Conservation (phyloP, 1,284 basidiomycete species). For the Trametes hirsuta region DNA sequence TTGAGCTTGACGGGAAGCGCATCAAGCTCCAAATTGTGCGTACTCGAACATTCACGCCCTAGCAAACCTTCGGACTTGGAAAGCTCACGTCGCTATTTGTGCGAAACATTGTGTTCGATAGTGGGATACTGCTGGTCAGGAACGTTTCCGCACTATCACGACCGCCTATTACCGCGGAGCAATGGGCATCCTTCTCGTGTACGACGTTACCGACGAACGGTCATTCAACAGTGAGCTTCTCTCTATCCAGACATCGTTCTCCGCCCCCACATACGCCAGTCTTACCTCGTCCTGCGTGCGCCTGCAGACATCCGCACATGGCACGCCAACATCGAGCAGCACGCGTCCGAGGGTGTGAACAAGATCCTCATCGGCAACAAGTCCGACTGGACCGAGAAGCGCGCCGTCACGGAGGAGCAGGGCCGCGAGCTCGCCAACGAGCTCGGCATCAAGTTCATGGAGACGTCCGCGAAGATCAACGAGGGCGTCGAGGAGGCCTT, state of each 20-base stretch:
- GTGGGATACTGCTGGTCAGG: slow-evolving; percentile 99
- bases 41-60: slow-evolving; percentile 17
- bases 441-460: slow-evolving; percentile 94
- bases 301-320: slow-evolving; percentile 95
- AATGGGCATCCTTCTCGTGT: slow-evolving; percentile 98
- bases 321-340: slow-evolving; percentile 98
- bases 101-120: slow-evolving; percentile 36
- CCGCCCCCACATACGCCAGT: not conserved
- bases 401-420: slow-evolving; percentile 87
- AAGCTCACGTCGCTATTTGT: not conserved
- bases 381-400: slow-evolving; percentile 98
- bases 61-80: not conserved
- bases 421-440: slow-evolving; percentile 84
- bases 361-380: slow-evolving; percentile 99
- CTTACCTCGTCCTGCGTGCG: not conserved
- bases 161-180: slow-evolving; percentile 99
- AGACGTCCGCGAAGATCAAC: slow-evolving; percentile 97
- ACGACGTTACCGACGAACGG: slow-evolving; percentile 98
- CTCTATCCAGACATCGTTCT: not conserved
- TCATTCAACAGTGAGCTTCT: slow-evolving; percentile 90
- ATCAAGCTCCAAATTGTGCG: slow-evolving; percentile 96
- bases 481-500: slow-evolving; percentile 99
- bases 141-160: slow-evolving; percentile 99
- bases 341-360: slow-evolving; percentile 98
- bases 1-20: slow-evolving; percentile 94